Evolutionary conservation across 345 rosid genomes (phyloP).

Genomic region (Noccaea caerulescens): DNA sequence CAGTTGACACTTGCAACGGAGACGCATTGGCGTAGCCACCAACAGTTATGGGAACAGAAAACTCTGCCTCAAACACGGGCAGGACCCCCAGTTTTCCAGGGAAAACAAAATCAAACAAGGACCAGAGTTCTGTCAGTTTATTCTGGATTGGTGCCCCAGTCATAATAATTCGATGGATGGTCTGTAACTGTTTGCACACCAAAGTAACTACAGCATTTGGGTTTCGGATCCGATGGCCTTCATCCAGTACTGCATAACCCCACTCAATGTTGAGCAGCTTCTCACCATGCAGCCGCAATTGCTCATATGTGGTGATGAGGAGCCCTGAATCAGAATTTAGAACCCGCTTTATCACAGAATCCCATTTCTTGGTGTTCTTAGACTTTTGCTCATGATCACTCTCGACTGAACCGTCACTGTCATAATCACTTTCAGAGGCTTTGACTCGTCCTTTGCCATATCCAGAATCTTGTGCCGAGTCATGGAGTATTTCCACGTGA

Average conservation of each 20-base stretch:
- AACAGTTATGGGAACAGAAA: slow-evolving; percentile 90
- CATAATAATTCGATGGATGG: slow-evolving; percentile 92
- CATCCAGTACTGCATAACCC: slow-evolving; percentile 96
- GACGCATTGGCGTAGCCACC: slow-evolving; percentile 99
- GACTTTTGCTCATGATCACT: slow-evolving; percentile 63
- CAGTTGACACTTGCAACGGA: slow-evolving; percentile 96
- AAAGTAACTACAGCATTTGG: slow-evolving; percentile 93
- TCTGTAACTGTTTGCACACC: slow-evolving; percentile 96
- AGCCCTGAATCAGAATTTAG: slow-evolving; percentile 76
- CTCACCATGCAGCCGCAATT: slow-evolving; percentile 81
- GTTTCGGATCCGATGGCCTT: slow-evolving; percentile 96
- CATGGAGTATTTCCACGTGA: slow-evolving; percentile 88
- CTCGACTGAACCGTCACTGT: slow-evolving; percentile 69
- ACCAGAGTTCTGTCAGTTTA: slow-evolving; percentile 90
- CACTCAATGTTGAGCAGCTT: slow-evolving; percentile 85
- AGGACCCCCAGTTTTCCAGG: slow-evolving; percentile 96
- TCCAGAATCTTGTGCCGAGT: slow-evolving; percentile 73
- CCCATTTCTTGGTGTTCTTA: slow-evolving; percentile 75
- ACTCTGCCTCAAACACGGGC: slow-evolving; percentile 98
- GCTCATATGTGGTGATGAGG: slow-evolving; percentile 94
- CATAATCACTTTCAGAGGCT: slow-evolving; percentile 67
- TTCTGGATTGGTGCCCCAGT: slow-evolving; percentile 99
- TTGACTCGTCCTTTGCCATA: slow-evolving; percentile 50
- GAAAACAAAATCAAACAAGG: slow-evolving; percentile 97
- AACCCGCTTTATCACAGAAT: slow-evolving; percentile 77